Base-by-base conservation (phyloP, 2,329 filamentous ascomycete species). In the Neophaeococcomyces mojaviensis region DNA sequence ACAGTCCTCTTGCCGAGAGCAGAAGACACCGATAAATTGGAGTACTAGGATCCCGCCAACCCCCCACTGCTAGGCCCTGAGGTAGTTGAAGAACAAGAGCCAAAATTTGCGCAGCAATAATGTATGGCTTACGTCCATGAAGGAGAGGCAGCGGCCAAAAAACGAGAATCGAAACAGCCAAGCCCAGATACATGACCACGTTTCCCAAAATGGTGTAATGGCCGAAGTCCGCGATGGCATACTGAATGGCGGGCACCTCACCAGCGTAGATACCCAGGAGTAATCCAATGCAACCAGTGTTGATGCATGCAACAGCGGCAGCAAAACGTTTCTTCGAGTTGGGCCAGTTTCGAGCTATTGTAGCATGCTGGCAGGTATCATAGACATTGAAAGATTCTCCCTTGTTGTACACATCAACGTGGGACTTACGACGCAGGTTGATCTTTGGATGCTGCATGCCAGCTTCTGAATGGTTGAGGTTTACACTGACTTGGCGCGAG, bases 231-330 rank as follows among this genome's bases (percentile, higher is more conserved):
- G 79, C 79, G 52, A 89, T 77, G 56, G 80, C 81, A 61, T 88
- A 88, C 59, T 88, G 84, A 20, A 89, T 86, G 3, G 80, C 78
- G n/a, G 85, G 84, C 1, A 88, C 84, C 54, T 88, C 75, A 2
- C 85, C 86, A 45, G 83, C 81, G 60, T 88, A 90, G 18, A 88
- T 83, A 1, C 86, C 85, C 47, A 86, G 68, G 18, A 88, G 69
- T 20, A 85, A 67, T 0, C 85, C 85, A 37, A 88, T 71, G 44
- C 87, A 68, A 12, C 81, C 79, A 4, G 84, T 87, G 55, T 84
- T 87, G 53, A 83, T 67, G 59, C 86, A 89, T 8, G 83, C 79
- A 48, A 87, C 77, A 3, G 72, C 64, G 3, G 86, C 85, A 19
- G 79, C 76, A 49, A 84, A 77, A 49, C 82, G 69, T 63, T 89